Conservation (phyloP, 306 rosid genomes). For the Acacia confusa region DNA sequence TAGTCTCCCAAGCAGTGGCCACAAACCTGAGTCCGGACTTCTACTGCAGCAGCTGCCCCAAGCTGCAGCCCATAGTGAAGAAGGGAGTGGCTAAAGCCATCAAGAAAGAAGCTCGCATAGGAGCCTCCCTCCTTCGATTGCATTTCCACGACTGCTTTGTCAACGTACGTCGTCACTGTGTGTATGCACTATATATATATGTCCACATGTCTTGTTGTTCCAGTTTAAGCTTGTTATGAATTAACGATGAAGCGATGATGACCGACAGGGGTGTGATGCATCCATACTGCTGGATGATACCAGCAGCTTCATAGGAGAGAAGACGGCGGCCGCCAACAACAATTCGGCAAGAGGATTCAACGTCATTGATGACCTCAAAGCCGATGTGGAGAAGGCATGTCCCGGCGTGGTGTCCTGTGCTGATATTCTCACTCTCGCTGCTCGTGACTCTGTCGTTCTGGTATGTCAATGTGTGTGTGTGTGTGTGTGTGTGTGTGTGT, state of each 20-base stretch:
- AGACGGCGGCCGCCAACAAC: conserved; percentile 60
- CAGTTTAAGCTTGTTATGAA: neutral
- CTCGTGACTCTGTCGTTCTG: conserved; percentile 50
- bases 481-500: no score
- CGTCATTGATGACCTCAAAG: conserved; percentile 54
- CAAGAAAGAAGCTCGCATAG: conserved; percentile 40
- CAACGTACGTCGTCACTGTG: conserved; percentile 51
- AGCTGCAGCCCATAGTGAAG: conserved; percentile 40
- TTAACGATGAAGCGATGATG: no score
- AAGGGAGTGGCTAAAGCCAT: conserved; percentile 46
- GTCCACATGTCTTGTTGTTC: neutral
- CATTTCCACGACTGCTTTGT: conserved; percentile 77
- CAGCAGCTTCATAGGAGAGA: conserved; percentile 52
- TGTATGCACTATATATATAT: neutral
- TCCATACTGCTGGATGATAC: conserved; percentile 61
- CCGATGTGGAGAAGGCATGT: conserved; percentile 54
- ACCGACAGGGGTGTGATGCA: conserved; percentile 63
- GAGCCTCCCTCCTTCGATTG: conserved; percentile 63
- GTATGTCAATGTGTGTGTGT: neutral
- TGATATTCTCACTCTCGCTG: conserved; percentile 66
- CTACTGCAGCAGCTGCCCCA: conserved; percentile 48
- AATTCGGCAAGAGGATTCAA: conserved; percentile 55
- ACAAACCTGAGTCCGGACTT: conserved; percentile 26
- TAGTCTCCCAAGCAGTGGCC: conserved; percentile 31
- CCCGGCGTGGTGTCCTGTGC: conserved; percentile 65